Evolutionary conservation across 2,329 filamentous ascomycete genomes (phyloP), one percentile per base, ranked within the genome.

Genomic region (Onygena corvina): DNA sequence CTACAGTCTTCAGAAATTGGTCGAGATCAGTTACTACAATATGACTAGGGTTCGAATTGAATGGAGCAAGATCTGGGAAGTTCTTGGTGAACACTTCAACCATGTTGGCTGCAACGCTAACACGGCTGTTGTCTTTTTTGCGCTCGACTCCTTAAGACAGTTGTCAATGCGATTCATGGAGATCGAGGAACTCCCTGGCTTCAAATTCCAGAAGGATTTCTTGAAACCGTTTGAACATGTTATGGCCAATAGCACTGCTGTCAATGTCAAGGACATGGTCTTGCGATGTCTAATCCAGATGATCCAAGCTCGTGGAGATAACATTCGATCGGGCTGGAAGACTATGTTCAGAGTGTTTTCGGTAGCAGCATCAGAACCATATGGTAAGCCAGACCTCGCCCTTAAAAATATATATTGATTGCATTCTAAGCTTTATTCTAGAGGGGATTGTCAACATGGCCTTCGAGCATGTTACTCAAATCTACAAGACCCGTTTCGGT

Each of bases 161-260:
- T 71, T 99, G 34, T 95, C 90, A 0, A 96, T 98, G 89, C 84
- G 89, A 14, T 99, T 98, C 63, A 86, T 98, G 84, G 92, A 98
- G 67, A 88, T 96, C 53, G 92, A 94, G 64, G 92, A 99, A 65
- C 69, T 99, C 57, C 87, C 92, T 1, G 92, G 93, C 60, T 99
- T 99, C 77, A 96, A 96, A 66, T 99, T 99, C 62, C 92, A 99
- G 60, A 99, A 99, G 65, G 90, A 99, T 64, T 98, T 99, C 65
- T 70, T 98, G 48, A 96, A 95, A 67, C 92, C 93, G 0, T 99
- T 98, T 59, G 90, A 98, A 69, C 87, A 96, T 64, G 88, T 99
- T 58, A 86, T 98, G 71, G 83, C 85, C 51, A 96, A 98, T 64
- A 92, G 88, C 35, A 86, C 76, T 55, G 87, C 92, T 54, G 81